phyloP scores from a whole-genome alignment of 192 early-diverging fungal genomes.

The Coemansia sp. region DNA sequence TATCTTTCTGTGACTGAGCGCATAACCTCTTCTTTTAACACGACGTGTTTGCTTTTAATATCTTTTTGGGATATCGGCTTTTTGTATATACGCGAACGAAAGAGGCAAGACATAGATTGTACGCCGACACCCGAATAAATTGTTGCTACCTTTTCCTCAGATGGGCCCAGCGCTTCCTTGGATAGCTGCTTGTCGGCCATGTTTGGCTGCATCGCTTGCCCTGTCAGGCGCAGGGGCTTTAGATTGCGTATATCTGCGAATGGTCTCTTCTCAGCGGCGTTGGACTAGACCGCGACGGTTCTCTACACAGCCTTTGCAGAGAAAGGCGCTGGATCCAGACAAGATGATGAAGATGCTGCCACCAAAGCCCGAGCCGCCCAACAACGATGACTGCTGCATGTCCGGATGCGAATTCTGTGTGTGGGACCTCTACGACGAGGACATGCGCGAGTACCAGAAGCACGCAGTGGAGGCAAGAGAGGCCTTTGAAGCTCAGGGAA shows the following conservation, averaged over 20 bases:
- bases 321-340: conserved; percentile 22
- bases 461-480: conserved; percentile 26
- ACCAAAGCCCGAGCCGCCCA: conserved; percentile 52
- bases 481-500: conserved; percentile 30
- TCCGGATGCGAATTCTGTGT: conserved; percentile 55
- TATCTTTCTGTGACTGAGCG: too few relatives aligned
- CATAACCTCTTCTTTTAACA: too few relatives aligned
- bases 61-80: not conserved
- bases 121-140: not conserved
- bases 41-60: too few relatives aligned
- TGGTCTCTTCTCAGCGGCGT: not conserved
- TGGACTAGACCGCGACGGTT: not conserved
- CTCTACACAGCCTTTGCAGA: not conserved
- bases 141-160: not conserved
- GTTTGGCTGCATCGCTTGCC: not conserved
- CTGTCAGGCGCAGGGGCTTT: not conserved
- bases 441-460: conserved; percentile 52
- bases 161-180: conserved; percentile 4
- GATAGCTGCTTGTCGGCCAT: not conserved
- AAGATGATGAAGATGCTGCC: conserved; percentile 38
- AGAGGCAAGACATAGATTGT: not conserved
- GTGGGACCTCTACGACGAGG: conserved; percentile 56
- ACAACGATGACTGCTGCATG: conserved; percentile 44
- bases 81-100: not conserved
- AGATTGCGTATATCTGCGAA: not conserved